These are phyloP conservation scores for Nidula niveotomentosa DNA, from an alignment of 1,284 basidiomycete genomes.

Conservation along the genomic window DNA sequence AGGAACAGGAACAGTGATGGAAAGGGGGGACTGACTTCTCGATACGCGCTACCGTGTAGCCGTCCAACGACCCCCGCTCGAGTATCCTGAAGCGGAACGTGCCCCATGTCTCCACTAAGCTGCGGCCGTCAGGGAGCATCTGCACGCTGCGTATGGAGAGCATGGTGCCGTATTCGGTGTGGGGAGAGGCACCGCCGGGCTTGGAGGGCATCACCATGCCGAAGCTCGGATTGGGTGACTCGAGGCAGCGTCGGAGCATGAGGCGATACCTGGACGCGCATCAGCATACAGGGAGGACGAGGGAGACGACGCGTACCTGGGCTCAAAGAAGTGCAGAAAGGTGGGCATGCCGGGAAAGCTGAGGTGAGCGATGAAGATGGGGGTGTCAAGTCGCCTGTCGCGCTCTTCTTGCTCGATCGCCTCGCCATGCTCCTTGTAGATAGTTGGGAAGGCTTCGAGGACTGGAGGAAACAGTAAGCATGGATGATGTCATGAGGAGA, in stretches of 20 bases:
- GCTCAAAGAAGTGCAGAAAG: constrained; percentile 91
- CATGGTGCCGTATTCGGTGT: constrained; percentile 89
- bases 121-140: constrained; percentile 87
- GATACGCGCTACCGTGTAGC: constrained; percentile 85
- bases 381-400: constrained; percentile 79
- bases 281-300: neutral
- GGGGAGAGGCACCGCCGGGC: constrained; percentile 37
- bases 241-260: constrained; percentile 91
- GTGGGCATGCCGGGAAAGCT: constrained; percentile 91
- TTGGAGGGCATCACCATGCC: constrained; percentile 81
- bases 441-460: constrained; percentile 59
- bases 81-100: constrained; percentile 84
- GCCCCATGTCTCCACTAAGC: constrained; percentile 87
- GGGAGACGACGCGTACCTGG: constrained; percentile 43
- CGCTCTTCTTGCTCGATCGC: constrained; percentile 75
- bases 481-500: neutral
- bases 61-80: constrained; percentile 81
- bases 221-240: constrained; percentile 73
- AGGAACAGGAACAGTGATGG: neutral
- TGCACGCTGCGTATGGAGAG: constrained; percentile 86
- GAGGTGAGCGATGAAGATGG: constrained; percentile 89
- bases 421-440: constrained; percentile 47
- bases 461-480: constrained; percentile 37
- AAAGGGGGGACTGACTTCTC: constrained; percentile 48
- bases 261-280: constrained; percentile 59